Evolutionary conservation across 306 rosid genomes (phyloP).

Genomic region (Calophaca sinica): DNA sequence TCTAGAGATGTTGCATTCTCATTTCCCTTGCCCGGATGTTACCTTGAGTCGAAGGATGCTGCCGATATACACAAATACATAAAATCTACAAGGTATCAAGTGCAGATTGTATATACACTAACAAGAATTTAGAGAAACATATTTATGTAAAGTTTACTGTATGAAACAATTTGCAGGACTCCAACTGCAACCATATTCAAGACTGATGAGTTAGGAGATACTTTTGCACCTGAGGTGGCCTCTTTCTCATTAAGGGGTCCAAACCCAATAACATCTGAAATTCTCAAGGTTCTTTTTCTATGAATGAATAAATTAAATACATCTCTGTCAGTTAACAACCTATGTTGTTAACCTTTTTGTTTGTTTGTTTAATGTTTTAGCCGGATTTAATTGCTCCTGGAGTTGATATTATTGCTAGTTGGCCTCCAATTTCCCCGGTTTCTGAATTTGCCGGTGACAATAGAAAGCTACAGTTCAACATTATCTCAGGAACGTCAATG

Average conservation of each 20-base stretch:
- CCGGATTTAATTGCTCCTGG: conserved; percentile 55
- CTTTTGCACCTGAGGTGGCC: conserved; percentile 34
- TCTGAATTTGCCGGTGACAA: not conserved
- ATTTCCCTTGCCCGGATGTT: conserved; percentile 44
- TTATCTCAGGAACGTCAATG: conserved; percentile 35
- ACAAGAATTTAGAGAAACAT: not conserved
- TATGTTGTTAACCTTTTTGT: not conserved
- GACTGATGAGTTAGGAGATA: conserved; percentile 37
- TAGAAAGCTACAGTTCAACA: conserved; percentile 15
- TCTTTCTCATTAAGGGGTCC: not conserved
- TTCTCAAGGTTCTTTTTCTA: not conserved
- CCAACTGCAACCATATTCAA: conserved; percentile 48
- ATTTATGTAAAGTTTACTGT: not conserved
- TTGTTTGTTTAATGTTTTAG: conserved; percentile 31
- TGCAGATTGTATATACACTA: not conserved
- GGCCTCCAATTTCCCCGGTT: conserved; percentile 38
- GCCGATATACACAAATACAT: conserved; percentile 28
- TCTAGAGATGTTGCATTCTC: not conserved
- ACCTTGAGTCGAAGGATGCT: conserved; percentile 29
- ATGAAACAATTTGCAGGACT: conserved; percentile 15
- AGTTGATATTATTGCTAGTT: conserved; percentile 51
- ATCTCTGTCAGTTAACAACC: not conserved
- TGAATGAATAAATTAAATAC: not conserved
- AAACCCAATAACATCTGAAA: not conserved
- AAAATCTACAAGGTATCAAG: conserved; percentile 42